These are phyloP conservation scores for Cyberlindnera xishuangbannaensis DNA, from an alignment of 805 yeast species.

Conservation along the genomic window DNA sequence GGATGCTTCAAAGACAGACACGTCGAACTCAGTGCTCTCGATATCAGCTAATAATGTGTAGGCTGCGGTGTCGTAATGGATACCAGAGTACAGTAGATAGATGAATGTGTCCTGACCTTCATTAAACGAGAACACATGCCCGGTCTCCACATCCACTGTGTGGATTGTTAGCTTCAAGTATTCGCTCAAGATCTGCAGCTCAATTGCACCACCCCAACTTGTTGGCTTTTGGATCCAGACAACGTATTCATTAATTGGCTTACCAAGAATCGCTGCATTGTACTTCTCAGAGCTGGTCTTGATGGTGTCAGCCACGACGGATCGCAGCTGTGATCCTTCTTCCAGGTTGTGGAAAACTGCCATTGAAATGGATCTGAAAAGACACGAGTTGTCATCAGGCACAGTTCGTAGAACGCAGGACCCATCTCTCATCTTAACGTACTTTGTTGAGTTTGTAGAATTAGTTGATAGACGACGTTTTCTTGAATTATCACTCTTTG, in stretches of 20 bases:
- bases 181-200: slow-evolving; percentile 54
- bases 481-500: neutral
- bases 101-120: slow-evolving; percentile 34
- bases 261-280: slow-evolving; percentile 53
- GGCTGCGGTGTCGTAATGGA: slow-evolving; percentile 67
- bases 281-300: slow-evolving; percentile 36
- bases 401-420: slow-evolving; percentile 48
- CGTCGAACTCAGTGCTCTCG: slow-evolving; percentile 29
- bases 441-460: slow-evolving; percentile 5
- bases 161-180: slow-evolving; percentile 46
- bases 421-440: slow-evolving; percentile 20
- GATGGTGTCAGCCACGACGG: slow-evolving; percentile 45
- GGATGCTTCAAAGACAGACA: slow-evolving; percentile 36
- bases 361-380: slow-evolving; percentile 61
- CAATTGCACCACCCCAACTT: slow-evolving; percentile 86
- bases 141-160: slow-evolving; percentile 61
- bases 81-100: slow-evolving; percentile 59
- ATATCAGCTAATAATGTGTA: slow-evolving; percentile 24
- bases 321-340: slow-evolving; percentile 43
- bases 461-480: neutral
- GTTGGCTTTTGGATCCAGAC: slow-evolving; percentile 54
- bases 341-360: slow-evolving; percentile 39
- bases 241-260: slow-evolving; percentile 42
- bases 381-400: slow-evolving; percentile 75
- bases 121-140: slow-evolving; percentile 49